Evolutionary conservation across 768 basidiomycete species (phyloP).

Genomic region (Auriculariales sp.): DNA sequence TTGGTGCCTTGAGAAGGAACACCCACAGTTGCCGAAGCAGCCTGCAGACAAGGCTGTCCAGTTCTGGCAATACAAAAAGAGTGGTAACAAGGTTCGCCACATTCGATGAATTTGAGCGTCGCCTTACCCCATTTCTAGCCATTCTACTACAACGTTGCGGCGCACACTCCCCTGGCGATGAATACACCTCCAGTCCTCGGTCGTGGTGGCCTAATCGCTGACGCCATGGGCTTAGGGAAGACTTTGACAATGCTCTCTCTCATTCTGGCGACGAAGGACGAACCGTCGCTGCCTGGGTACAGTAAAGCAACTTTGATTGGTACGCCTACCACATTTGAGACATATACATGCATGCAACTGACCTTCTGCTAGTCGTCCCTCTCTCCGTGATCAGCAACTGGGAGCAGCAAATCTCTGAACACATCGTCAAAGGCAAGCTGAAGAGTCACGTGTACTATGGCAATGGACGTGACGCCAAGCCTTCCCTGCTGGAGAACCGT

Average conservation of each 20-base stretch:
- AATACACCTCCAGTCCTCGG: constrained; percentile 48
- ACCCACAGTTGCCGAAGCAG: constrained; percentile 55
- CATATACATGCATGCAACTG: background rate
- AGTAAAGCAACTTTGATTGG: constrained; percentile 67
- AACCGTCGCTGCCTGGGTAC: constrained; percentile 15
- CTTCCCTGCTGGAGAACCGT: constrained; percentile 44
- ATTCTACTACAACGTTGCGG: constrained; percentile 57
- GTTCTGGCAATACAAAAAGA: constrained; percentile 69
- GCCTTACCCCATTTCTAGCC: constrained; percentile 20
- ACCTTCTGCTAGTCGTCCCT: constrained; percentile 44
- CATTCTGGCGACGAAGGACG: constrained; percentile 60
- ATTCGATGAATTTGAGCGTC: background rate
- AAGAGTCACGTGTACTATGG: constrained; percentile 60
- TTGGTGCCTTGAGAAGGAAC: constrained; percentile 76
- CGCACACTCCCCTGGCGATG: background rate
- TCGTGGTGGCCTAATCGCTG: constrained; percentile 75
- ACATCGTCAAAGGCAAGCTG: constrained; percentile 39
- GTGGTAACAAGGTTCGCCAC: constrained; percentile 34
- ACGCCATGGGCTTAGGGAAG: constrained; percentile 87
- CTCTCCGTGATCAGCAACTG: constrained; percentile 79
- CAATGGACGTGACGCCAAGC: constrained; percentile 38
- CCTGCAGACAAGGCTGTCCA: constrained; percentile 66
- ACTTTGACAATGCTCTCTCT: constrained; percentile 80
- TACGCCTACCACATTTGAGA: constrained; percentile 15
- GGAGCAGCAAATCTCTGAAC: constrained; percentile 73